A percentile compares a stretch with the other conserved stretches of the same genome.
phyloP scores from a whole-genome alignment of 2,329 filamentous ascomycete genomes.

The Coniochaeta sp. region DNA sequence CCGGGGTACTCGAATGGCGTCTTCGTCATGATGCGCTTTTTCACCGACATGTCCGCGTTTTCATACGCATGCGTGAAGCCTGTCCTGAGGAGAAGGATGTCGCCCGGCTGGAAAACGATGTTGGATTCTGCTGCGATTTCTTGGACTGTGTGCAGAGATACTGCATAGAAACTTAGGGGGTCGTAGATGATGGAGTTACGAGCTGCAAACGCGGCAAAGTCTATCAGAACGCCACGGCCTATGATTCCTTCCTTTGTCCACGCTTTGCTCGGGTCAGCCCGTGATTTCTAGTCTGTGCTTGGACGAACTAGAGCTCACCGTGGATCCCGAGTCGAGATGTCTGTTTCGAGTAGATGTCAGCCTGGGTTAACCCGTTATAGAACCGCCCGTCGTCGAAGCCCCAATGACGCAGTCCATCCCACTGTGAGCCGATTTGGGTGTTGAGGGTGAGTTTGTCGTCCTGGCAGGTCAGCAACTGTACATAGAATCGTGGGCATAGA shows the following conservation, averaged over 20 bases:
- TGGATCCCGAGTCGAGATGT: conserved; percentile 25
- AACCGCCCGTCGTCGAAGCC: conserved; percentile 20
- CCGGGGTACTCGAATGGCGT: not conserved
- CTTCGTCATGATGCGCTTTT: not conserved
- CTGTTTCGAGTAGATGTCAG: conserved; percentile 27
- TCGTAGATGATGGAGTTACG: conserved; percentile 5
- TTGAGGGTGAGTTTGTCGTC: conserved; percentile 27
- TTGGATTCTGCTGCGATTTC: not conserved
- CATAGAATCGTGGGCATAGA: no score
- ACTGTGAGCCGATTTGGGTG: conserved; percentile 27
- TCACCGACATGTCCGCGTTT: no score
- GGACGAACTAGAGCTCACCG: conserved; percentile 24
- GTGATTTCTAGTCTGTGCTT: not conserved
- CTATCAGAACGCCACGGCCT: conserved; percentile 38
- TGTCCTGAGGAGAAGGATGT: not conserved
- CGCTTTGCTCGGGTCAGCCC: no score
- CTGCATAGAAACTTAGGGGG: conserved; percentile 1
- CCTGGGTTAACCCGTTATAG: conserved; percentile 24
- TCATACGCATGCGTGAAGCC: not conserved
- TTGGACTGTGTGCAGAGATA: not conserved
- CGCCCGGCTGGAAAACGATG: not conserved
- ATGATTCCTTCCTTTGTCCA: conserved; percentile 27
- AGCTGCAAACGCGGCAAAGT: conserved; percentile 20
- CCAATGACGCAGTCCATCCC: conserved; percentile 29
- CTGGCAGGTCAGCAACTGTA: not conserved